Conservation (phyloP, 345 rosid genomes). For the Arabidopsis thaliana region TAIR10.1 NC_003070.9:5705001-5705500, state of each 20-base stretch:
- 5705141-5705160: conserved; percentile 4
- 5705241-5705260: conserved; percentile 16
- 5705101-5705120: not conserved
- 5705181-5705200: not conserved
- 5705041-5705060: conserved; percentile 92
- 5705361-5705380: conserved; percentile 94
- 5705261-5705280: conserved; percentile 60
- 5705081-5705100: conserved; percentile 53
- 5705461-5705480: conserved; percentile 81
- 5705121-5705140: not conserved
- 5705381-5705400: conserved; percentile 94
- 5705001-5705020: conserved; percentile 80
- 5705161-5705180: not conserved
- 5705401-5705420: conserved; percentile 85
- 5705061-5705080: conserved; percentile 98
- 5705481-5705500: conserved; percentile 98
- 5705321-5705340: conserved; percentile 90
- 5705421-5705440: conserved; percentile 92
- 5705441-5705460: conserved; percentile 85
- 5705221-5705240: conserved; percentile 2
- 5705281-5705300: conserved; percentile 95
- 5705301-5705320: conserved; percentile 97
- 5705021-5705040: conserved; percentile 92
- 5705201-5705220: not conserved
- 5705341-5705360: conserved; percentile 71